Evolutionary conservation across 495 filamentous ascomycete genomes (phyloP), one percentile per base, ranked within the genome.

Genomic region (Gamarada debralockiae): DNA sequence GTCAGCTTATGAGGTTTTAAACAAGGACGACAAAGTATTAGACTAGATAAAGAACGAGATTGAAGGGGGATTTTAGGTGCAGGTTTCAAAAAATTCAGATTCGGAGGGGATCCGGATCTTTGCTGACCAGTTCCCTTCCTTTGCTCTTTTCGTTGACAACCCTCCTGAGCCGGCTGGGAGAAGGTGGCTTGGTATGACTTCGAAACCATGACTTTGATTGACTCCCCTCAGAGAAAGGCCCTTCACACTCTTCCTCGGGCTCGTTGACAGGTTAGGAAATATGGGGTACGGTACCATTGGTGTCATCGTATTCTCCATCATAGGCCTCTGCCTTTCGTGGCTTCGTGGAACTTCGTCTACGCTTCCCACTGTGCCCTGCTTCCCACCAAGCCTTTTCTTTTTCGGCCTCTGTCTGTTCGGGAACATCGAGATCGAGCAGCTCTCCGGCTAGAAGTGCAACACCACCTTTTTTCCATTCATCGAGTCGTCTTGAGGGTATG

Each of bases 381-480:
- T 84, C 81, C 79, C 79, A 79, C 79, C 78, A 81, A 29, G 78
- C 55, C 23, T 65, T 68, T 41, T 68, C 60, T 57, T 70, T 76
- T 13, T 72, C 72, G 27, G 51, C 52, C 14, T 60, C 38, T 10
- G 70, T 58, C 29, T 60, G 54, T 17, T 66, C 65, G 1, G 73
- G 64, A 6, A 69, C 68, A 41, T 46, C 58, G 3, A 78, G 62
- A 48, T 75, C 73, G 13, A 84, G 71, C 33, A 80, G 59, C 9
- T 69, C 57, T 24, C 75, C 76, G 0, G 71, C 67, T 29, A 84
- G 60, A 7, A 69, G 67, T 33, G 78, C 80, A 9, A 76, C 69
- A 0, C 73, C 75, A 25, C 68, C 77, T 43, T 73, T 73, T 61
- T 72, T 78, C 81, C 81, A 84, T 62, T 84, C 81, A 44, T 82